Conservation (phyloP, 352 stramenopile genomes). For the Globisporangium cystogenes region DNA sequence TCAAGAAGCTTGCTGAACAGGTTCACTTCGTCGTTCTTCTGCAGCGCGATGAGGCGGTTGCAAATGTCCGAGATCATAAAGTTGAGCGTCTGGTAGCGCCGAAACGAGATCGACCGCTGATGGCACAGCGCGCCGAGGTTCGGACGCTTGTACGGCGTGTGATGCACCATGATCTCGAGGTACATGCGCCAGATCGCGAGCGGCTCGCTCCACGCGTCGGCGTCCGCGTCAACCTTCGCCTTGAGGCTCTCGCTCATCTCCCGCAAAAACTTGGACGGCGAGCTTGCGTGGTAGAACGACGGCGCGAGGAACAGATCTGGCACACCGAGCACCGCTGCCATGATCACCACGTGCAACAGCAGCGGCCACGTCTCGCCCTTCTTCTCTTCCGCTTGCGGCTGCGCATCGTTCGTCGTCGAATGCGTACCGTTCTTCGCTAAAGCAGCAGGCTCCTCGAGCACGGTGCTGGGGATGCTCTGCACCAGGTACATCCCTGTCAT, state of each 20-base stretch:
- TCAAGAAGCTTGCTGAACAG: constrained; percentile 39
- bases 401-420: background rate
- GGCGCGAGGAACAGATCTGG: constrained; percentile 73
- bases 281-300: constrained; percentile 73
- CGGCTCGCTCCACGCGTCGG: constrained; percentile 68
- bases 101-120: constrained; percentile 52
- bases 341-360: constrained; percentile 55
- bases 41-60: constrained; percentile 45
- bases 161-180: constrained; percentile 40
- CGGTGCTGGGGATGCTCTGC: constrained; percentile 15
- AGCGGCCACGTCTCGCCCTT: constrained; percentile 26
- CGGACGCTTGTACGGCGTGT: constrained; percentile 32
- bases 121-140: constrained; percentile 38
- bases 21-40: constrained; percentile 21
- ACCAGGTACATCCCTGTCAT: constrained; percentile 54
- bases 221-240: constrained; percentile 62
- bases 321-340: constrained; percentile 58
- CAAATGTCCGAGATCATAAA: constrained; percentile 78
- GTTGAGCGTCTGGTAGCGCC: constrained; percentile 72
- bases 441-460: background rate
- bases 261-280: constrained; percentile 50
- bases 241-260: constrained; percentile 77
- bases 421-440: background rate
- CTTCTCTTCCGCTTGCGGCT: background rate
- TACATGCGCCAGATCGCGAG: constrained; percentile 72